These are phyloP conservation scores for Microdochium paspali DNA, from an alignment of 2,329 filamentous ascomycete genomes.

Conservation along the genomic window DNA sequence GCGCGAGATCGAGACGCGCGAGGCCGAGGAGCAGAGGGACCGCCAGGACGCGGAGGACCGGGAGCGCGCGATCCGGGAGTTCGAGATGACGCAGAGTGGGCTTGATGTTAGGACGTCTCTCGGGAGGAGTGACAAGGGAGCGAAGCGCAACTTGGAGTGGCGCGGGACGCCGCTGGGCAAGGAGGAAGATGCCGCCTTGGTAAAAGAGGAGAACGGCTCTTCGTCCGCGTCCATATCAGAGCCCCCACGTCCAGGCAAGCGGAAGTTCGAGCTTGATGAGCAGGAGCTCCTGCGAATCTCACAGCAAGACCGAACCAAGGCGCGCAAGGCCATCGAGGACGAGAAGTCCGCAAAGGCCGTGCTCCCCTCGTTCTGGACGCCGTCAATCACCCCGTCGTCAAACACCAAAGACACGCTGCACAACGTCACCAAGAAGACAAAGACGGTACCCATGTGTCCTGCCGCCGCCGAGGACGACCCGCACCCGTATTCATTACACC, in stretches of 20 bases:
- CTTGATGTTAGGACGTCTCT: conserved; percentile 28
- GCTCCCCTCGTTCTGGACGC: conserved; percentile 88
- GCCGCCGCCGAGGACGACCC: conserved; percentile 56
- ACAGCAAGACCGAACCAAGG: conserved; percentile 58
- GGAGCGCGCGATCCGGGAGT: conserved; percentile 64
- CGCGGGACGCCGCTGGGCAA: conserved; percentile 18
- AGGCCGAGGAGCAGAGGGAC: conserved; percentile 49
- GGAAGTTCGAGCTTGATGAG: conserved; percentile 74
- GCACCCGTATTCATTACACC: conserved; percentile 71
- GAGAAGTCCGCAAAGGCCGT: conserved; percentile 63
- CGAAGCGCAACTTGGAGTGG: conserved; percentile 8
- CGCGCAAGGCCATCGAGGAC: conserved; percentile 59
- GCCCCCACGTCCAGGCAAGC: conserved; percentile 40
- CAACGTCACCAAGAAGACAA: conserved; percentile 49
- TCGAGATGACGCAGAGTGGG: conserved; percentile 77
- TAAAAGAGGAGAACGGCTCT: conserved; percentile 18
- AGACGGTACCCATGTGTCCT: conserved; percentile 66
- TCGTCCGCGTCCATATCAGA: conserved; percentile 8
- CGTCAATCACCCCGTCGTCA: conserved; percentile 65
- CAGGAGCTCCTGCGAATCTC: conserved; percentile 65
- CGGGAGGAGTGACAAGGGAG: conserved; percentile 17
- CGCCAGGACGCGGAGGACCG: conserved; percentile 60
- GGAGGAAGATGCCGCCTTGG: conserved; percentile 31
- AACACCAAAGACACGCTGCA: conserved; percentile 49
- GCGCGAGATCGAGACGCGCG: conserved; percentile 49